These are phyloP conservation scores for Penicillium crystallinum DNA, from an alignment of 495 filamentous ascomycete genomes.

Conservation along the genomic window DNA sequence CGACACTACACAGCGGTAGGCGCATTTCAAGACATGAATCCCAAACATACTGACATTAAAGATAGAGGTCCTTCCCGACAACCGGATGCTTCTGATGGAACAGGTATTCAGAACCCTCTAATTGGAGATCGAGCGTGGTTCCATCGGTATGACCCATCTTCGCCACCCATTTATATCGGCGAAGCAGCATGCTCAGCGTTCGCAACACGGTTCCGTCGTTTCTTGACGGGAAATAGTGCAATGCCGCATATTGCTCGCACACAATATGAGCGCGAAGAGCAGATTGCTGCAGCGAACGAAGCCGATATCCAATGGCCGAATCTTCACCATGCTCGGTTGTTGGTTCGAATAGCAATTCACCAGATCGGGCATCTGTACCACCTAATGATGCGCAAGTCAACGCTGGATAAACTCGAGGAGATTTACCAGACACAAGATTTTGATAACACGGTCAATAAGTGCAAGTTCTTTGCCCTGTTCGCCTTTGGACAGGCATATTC, in stretches of 20 bases:
- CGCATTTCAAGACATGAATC: neutral
- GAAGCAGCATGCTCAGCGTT: constrained; percentile 46
- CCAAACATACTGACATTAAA: neutral
- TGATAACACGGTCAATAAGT: constrained; percentile 31
- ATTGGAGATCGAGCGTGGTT: constrained; percentile 44
- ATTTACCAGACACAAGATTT: constrained; percentile 37
- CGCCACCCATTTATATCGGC: constrained; percentile 42
- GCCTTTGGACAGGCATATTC: constrained; percentile 44
- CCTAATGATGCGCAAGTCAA: constrained; percentile 39
- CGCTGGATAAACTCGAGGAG: constrained; percentile 39
- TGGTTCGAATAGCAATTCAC: constrained; percentile 39
- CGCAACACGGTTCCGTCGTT: constrained; percentile 42
- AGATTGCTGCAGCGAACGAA: constrained; percentile 30
- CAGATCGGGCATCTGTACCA: constrained; percentile 40
- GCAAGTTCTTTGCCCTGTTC: constrained; percentile 43
- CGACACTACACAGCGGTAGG: constrained; percentile 15
- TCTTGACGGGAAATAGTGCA: constrained; percentile 35
- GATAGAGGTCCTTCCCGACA: constrained; percentile 19
- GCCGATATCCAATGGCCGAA: constrained; percentile 34
- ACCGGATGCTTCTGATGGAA: constrained; percentile 27
- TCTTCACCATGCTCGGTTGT: constrained; percentile 36
- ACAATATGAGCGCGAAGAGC: constrained; percentile 37
- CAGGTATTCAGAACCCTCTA: constrained; percentile 35
- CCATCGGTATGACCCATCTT: constrained; percentile 38
- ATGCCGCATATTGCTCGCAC: constrained; percentile 38